Conservation (phyloP, 2,329 filamentous ascomycete species). For the Ophiocordyceps sinensis region DNA sequence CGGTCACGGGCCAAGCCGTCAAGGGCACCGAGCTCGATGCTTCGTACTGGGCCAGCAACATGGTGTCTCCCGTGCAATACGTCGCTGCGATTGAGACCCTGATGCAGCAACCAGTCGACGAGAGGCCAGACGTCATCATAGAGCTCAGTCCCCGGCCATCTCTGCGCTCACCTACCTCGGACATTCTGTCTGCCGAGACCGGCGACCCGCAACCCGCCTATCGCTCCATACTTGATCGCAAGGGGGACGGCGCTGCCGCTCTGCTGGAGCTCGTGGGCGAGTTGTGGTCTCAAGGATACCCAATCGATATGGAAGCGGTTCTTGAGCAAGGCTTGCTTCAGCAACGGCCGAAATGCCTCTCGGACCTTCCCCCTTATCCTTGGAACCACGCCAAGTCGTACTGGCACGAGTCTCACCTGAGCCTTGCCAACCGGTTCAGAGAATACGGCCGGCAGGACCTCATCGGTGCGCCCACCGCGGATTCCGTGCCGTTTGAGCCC, state of each 20-base stretch:
- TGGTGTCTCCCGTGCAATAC: constrained; percentile 30
- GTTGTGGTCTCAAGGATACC: constrained; percentile 21
- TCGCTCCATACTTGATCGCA: constrained; percentile 13
- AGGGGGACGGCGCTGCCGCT: constrained; percentile 7
- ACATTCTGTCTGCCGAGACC: constrained; percentile 14
- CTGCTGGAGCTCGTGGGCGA: constrained; percentile 18
- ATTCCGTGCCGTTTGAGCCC: constrained; percentile 29
- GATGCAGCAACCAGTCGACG: constrained; percentile 11
- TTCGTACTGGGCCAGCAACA: constrained; percentile 31
- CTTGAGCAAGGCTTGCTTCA: constrained; percentile 7
- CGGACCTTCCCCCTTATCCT: constrained; percentile 34
- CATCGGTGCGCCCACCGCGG: constrained; percentile 29
- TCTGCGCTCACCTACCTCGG: constrained; percentile 20
- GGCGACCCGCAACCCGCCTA: constrained; percentile 8
- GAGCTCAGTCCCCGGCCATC: constrained; percentile 25
- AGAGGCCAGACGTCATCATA: constrained; percentile 20
- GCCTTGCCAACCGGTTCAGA: constrained; percentile 26
- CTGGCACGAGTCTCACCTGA: constrained; percentile 38
- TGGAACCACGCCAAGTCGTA: constrained; percentile 39
- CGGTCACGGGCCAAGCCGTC: constrained; percentile 19
- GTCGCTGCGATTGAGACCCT: constrained; percentile 22
- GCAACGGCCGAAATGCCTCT: constrained; percentile 18
- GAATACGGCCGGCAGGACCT: constrained; percentile 33
- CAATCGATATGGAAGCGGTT: constrained; percentile 16
- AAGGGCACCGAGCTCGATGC: constrained; percentile 13